These are phyloP conservation scores for Polygonum aviculare DNA, from an alignment of 148 eudicot genomes.

Conservation along the genomic window DNA sequence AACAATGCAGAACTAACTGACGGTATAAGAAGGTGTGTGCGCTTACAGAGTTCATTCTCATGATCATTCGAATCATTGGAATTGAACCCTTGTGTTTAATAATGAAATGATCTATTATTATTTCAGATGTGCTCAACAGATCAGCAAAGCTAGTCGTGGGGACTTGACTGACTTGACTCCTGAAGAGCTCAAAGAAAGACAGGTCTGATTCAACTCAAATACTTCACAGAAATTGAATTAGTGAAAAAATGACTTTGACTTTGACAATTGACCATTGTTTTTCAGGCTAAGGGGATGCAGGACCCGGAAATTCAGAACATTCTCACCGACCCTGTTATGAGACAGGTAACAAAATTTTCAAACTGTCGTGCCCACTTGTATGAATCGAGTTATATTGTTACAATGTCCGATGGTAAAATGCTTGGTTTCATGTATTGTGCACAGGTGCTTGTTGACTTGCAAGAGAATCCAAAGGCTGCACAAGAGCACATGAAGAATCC, in stretches of 20 bases:
- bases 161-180: constrained; percentile 80
- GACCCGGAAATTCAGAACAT: constrained; percentile 96
- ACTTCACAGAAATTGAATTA: too few species aligned
- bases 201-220: constrained; percentile 26
- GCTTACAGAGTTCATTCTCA: background rate
- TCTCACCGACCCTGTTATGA: constrained; percentile 90
- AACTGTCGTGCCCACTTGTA: too few species aligned
- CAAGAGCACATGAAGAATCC: constrained; percentile 88
- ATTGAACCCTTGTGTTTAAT: background rate
- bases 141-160: constrained; percentile 87
- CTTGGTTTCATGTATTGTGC: too few species aligned
- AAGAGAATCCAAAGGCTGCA: constrained; percentile 90
- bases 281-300: constrained; percentile 92
- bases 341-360: constrained; percentile 25
- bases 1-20: constrained; percentile 70
- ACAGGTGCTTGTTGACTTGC: constrained; percentile 63
- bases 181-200: constrained; percentile 95
- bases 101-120: background rate
- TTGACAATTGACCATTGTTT: constrained; percentile 3
- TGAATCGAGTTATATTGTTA: too few species aligned
- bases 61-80: background rate
- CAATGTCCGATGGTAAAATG: too few species aligned
- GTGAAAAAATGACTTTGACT: background rate
- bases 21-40: constrained; percentile 66
- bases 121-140: constrained; percentile 73